Conservation (phyloP, 176 grass and related monocot genomes). For the Ensete glaucum region DNA sequence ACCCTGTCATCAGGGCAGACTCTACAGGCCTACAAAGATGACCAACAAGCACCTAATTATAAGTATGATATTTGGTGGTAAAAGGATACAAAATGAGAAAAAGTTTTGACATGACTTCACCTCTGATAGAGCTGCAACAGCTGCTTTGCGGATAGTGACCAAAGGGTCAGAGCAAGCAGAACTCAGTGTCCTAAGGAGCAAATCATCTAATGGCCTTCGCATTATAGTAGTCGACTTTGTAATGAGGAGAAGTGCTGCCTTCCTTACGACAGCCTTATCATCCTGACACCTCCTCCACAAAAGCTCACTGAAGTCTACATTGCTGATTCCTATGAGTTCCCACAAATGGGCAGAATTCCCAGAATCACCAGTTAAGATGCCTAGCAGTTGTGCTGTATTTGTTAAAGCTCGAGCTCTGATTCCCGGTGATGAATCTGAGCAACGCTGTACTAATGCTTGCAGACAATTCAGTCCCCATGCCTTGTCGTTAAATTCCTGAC, state of each 20-base stretch:
- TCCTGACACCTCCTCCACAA: conserved; percentile 57
- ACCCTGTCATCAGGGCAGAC: conserved; percentile 62
- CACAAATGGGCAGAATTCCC: conserved; percentile 29
- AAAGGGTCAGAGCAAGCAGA: conserved; percentile 81
- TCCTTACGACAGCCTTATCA: conserved; percentile 92
- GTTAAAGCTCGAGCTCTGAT: conserved; percentile 65
- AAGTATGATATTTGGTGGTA: background rate
- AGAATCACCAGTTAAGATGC: conserved; percentile 40
- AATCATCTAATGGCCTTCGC: conserved; percentile 50
- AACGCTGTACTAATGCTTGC: conserved; percentile 52
- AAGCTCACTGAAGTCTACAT: conserved; percentile 49
- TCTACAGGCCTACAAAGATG: conserved; percentile 43
- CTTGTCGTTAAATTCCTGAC: conserved; percentile 13
- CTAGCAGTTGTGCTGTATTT: conserved; percentile 56
- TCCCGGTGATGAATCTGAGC: conserved; percentile 45
- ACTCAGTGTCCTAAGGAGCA: conserved; percentile 48
- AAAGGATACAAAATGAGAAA: background rate
- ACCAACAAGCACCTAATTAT: background rate
- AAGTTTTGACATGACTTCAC: conserved; percentile 24
- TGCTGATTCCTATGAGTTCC: conserved; percentile 34
- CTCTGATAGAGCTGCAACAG: conserved; percentile 86
- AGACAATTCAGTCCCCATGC: conserved; percentile 46
- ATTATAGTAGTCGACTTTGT: conserved; percentile 60
- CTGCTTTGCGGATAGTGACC: conserved; percentile 81
- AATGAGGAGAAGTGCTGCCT: conserved; percentile 63